phyloP scores from a whole-genome alignment of 345 rosid species.

The Moricandia arvensis region DNA sequence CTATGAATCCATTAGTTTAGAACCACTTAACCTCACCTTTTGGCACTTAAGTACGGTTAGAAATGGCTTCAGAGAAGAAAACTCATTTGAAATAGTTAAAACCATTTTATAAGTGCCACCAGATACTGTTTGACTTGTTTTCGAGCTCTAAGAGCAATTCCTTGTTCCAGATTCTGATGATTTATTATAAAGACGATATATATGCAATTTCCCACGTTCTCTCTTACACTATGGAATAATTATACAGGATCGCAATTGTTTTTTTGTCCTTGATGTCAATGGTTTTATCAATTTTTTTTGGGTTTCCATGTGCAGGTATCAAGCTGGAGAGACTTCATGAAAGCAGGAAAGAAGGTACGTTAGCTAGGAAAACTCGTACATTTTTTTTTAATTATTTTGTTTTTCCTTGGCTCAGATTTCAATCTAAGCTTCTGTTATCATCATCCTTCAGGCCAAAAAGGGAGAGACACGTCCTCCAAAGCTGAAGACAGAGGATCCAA shows the following conservation, averaged over 20 bases:
- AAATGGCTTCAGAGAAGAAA: neutral
- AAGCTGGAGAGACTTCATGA: conserved; percentile 95
- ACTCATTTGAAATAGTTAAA: neutral
- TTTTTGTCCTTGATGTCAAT: conserved; percentile 6
- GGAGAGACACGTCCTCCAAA: conserved; percentile 94
- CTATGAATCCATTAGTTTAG: neutral
- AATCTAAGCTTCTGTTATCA: neutral
- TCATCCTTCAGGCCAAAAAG: conserved; percentile 62
- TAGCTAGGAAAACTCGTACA: neutral
- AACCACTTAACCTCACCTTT: neutral
- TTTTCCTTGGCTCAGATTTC: neutral
- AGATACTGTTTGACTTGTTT: conserved; percentile 1
- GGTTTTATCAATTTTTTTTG: conserved; percentile 9
- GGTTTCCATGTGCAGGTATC: conserved; percentile 56
- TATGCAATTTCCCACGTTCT: neutral
- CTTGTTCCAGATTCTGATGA: neutral
- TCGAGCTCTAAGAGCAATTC: neutral
- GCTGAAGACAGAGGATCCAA: conserved; percentile 97
- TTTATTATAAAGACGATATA: conserved; percentile 2
- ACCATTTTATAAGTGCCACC: neutral
- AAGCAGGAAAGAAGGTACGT: conserved; percentile 82
- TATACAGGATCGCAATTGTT: neutral
- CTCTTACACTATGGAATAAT: neutral
- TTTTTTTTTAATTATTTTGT: neutral
- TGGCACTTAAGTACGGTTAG: neutral